phyloP scores from a whole-genome alignment of 2,329 filamentous ascomycete genomes.

The Penicillium rolfsii region DNA sequence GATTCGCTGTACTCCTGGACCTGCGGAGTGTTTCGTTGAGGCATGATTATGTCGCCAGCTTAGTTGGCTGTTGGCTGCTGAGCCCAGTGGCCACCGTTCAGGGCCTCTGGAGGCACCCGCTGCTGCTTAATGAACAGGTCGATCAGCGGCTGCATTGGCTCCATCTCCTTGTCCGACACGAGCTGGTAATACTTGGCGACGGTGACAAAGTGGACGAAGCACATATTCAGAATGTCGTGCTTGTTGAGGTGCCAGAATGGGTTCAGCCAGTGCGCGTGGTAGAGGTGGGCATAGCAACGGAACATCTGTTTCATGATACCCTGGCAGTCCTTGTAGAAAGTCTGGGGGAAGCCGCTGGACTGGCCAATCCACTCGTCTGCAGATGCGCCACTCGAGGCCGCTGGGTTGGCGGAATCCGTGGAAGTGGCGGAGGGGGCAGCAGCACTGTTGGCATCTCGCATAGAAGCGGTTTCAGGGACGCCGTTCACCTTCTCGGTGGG shows the following conservation, averaged over 20 bases:
- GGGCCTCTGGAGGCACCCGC: conserved; percentile 73
- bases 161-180: conserved; percentile 84
- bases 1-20: conserved; percentile 17
- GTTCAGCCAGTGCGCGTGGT: conserved; percentile 91
- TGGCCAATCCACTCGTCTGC: conserved; percentile 79
- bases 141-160: conserved; percentile 93
- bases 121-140: conserved; percentile 90
- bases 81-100: conserved; percentile 48
- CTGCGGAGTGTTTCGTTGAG: conserved; percentile 12
- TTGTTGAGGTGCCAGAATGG: conserved; percentile 80
- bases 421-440: conserved; percentile 34
- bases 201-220: conserved; percentile 82
- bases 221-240: conserved; percentile 76
- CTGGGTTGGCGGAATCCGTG: conserved; percentile 50
- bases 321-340: conserved; percentile 88
- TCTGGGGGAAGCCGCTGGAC: conserved; percentile 86
- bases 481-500: conserved; percentile 77
- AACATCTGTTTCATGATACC: conserved; percentile 98
- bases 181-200: conserved; percentile 81
- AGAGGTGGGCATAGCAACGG: conserved; percentile 95
- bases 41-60: conserved; percentile 13
- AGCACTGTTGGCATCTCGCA: conserved; percentile 55
- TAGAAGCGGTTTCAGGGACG: conserved; percentile 58
- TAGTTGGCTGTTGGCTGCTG: conserved; percentile 41
- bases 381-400: conserved; percentile 54